phyloP scores from a whole-genome alignment of 1,284 basidiomycete species.

The Neolentinus lepideus region DNA sequence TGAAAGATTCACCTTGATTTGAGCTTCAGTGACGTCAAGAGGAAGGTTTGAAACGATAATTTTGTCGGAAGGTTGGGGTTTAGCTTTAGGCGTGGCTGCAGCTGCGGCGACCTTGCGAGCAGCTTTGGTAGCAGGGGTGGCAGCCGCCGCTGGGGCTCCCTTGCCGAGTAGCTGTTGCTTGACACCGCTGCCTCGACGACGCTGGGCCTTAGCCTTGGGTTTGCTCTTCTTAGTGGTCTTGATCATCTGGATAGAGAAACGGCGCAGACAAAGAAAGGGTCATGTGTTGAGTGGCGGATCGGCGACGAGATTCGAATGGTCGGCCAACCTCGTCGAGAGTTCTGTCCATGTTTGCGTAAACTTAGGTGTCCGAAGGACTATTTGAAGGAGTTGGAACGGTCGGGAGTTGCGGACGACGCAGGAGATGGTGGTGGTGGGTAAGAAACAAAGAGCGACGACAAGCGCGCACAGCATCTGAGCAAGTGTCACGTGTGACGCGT shows the following conservation, averaged over 20 bases:
- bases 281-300: slow-evolving; percentile 8
- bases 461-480: background rate
- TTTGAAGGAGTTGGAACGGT: no score
- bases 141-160: slow-evolving; percentile 14
- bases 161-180: slow-evolving; percentile 53
- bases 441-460: background rate
- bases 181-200: slow-evolving; percentile 36
- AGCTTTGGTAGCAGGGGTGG: slow-evolving; percentile 38
- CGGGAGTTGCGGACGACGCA: no score
- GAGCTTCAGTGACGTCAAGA: slow-evolving; percentile 88
- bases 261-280: slow-evolving; percentile 7
- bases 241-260: slow-evolving; percentile 56
- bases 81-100: slow-evolving; percentile 24
- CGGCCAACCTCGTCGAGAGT: slow-evolving; percentile 79
- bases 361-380: no score
- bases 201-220: slow-evolving; percentile 14
- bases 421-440: background rate
- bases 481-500: background rate
- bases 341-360: slow-evolving; percentile 68
- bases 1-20: slow-evolving; percentile 69
- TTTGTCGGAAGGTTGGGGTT: slow-evolving; percentile 62
- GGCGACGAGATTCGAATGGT: slow-evolving; percentile 10
- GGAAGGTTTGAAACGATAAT: slow-evolving; percentile 97
- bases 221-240: slow-evolving; percentile 34
- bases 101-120: slow-evolving; percentile 36